A percentile compares a stretch with the other conserved stretches of the same genome.
phyloP scores from a whole-genome alignment of 352 stramenopile genomes.

The Phytophthora podocarpi region DNA sequence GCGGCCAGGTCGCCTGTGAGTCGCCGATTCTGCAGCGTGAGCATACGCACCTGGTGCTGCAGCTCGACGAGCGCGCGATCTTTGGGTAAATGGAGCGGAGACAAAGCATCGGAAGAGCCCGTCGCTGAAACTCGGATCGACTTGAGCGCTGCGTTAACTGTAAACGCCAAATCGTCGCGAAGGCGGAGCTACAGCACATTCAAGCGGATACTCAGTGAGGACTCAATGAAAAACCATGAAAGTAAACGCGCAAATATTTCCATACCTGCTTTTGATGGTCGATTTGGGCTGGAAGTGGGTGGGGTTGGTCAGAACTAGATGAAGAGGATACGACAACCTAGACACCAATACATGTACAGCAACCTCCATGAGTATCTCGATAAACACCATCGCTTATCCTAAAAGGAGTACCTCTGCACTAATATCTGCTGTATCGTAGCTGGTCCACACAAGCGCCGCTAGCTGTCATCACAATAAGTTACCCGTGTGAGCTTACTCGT shows the following conservation, averaged over 20 bases:
- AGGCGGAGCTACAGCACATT: slow-evolving; percentile 53
- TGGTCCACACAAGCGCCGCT: slow-evolving; percentile 67
- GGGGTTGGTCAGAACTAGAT: slow-evolving; percentile 54
- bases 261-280: slow-evolving; percentile 73
- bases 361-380: neutral
- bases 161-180: slow-evolving; percentile 76
- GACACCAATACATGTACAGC: neutral
- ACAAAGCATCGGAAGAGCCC: neutral
- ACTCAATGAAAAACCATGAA: neutral
- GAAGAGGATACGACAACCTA: slow-evolving; percentile 64
- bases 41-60: slow-evolving; percentile 65
- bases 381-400: neutral
- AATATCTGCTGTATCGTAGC: slow-evolving; percentile 48
- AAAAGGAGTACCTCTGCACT: slow-evolving; percentile 61
- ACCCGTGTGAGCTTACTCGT: neutral
- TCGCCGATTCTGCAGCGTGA: slow-evolving; percentile 67
- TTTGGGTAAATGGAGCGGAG: slow-evolving; percentile 21
- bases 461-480: slow-evolving; percentile 35
- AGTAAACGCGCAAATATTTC: neutral
- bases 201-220: slow-evolving; percentile 3
- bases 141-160: slow-evolving; percentile 77
- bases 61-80: slow-evolving; percentile 47
- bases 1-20: slow-evolving; percentile 54
- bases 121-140: slow-evolving; percentile 59
- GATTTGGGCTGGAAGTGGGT: slow-evolving; percentile 60